Conservation (phyloP, 306 rosid genomes). For the Dryas alaskensis region DNA sequence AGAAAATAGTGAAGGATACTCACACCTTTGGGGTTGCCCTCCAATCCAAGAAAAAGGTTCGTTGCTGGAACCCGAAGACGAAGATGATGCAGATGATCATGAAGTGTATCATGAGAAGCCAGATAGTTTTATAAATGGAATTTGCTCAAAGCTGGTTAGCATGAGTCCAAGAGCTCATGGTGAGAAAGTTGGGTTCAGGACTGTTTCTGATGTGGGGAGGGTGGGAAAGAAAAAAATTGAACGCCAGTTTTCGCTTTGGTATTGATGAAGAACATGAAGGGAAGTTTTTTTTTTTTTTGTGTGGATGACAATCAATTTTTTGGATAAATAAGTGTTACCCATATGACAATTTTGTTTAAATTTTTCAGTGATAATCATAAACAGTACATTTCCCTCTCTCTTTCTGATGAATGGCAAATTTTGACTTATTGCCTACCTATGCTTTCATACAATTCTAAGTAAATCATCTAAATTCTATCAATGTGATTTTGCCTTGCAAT, state of each 20-base stretch:
- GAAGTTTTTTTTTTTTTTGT: neutral
- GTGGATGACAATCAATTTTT: neutral
- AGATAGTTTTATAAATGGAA: conserved; percentile 40
- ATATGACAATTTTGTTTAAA: neutral
- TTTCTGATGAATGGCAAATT: too few relatives aligned
- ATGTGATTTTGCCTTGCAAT: too few relatives aligned
- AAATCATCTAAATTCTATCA: too few relatives aligned
- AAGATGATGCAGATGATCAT: neutral
- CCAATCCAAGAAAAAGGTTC: conserved; percentile 33
- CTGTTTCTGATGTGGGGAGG: conserved; percentile 52
- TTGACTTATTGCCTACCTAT: too few relatives aligned
- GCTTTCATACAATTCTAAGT: too few relatives aligned
- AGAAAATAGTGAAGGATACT: conserved; percentile 11
- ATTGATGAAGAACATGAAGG: conserved; percentile 20
- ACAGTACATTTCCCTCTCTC: neutral
- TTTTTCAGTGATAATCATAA: neutral
- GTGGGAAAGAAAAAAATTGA: conserved; percentile 32
- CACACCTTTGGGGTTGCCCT: conserved; percentile 43
- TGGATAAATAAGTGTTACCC: neutral
- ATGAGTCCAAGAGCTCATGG: conserved; percentile 3
- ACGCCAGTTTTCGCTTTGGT: conserved; percentile 53
- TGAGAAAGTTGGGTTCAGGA: conserved; percentile 25
- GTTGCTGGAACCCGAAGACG: conserved; percentile 38
- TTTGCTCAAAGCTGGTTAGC: conserved; percentile 49
- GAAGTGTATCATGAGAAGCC: conserved; percentile 22